Evolutionary conservation across 495 filamentous ascomycete species (phyloP), one percentile per base, ranked within the genome.

Genomic region (Hyaloscypha bicolor): DNA sequence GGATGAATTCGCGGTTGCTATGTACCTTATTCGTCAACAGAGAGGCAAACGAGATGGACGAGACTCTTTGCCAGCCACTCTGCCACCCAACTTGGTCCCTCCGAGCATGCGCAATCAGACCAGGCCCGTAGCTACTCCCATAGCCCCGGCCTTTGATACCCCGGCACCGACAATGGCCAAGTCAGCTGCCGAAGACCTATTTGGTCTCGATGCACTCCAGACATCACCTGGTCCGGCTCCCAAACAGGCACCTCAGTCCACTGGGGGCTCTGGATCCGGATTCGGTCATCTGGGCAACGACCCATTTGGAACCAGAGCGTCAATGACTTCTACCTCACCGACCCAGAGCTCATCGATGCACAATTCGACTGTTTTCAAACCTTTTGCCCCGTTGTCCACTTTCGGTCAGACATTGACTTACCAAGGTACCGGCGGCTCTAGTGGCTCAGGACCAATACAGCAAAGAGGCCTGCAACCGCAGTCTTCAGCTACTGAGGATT

Each of bases 1-100:
- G 63, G 95, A 99, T 75, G 94, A 96, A 73, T 99, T 99, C 74
- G 94, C 95, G 0, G 93, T 99, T 60, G 95, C 96, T 57, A 98
- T 99, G 95, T 94, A 96, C 74, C 83, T 99, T 39, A 97, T 99
- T 69, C 86, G 92, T 64, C 88, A 95, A 74, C 93, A 97, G 76
- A 86, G 93, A 29, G 87, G 81, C 65, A 91, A 88, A 65, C 88
- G 87, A 42, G 87, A 87, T 59, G 82, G 83, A 16, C 73, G 82
- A 35, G 75, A 73, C 16, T 75, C 82, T 31, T 75, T 98, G 4
- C 94, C 94, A 2, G 81, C 91, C 19, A 79, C 84, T 9, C 80
- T 99, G 35, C 93, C 96, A 19, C 83, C 87, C 1, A 93, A 89
- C 52, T 81, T 99, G 32, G 87, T 97, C 55, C 95, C 95, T 25